Evolutionary conservation across 164 flowering plant species (phyloP).

Genomic region (Akebia trifoliata): DNA sequence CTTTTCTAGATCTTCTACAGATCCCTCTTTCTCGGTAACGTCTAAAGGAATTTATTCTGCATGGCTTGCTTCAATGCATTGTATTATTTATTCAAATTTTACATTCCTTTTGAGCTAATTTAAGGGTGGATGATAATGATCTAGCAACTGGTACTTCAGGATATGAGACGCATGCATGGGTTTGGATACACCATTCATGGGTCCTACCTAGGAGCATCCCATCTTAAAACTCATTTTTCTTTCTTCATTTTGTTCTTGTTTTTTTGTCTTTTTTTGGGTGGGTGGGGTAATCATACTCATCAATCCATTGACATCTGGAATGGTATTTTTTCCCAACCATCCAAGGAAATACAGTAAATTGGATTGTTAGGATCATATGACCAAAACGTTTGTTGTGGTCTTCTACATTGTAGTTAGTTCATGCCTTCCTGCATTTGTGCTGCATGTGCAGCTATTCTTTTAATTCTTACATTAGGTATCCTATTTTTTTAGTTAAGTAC

Average conservation of each 20-base stretch:
- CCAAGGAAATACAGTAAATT: too few relatives aligned
- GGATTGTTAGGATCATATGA: too few relatives aligned
- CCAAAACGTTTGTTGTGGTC: neutral
- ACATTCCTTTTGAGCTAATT: neutral
- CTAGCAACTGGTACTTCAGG: neutral
- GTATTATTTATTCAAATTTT: neutral
- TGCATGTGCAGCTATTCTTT: neutral
- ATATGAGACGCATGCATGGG: too few relatives aligned
- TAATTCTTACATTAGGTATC: neutral
- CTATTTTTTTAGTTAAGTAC: neutral
- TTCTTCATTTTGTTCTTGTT: neutral
- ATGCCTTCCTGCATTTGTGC: neutral
- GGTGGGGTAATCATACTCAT: neutral
- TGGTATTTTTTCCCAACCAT: too few relatives aligned
- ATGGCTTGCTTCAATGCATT: neutral
- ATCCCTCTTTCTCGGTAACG: conserved; percentile 83
- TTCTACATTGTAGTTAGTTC: neutral
- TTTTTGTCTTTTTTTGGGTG: neutral
- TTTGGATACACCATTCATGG: too few relatives aligned
- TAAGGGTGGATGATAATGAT: neutral
- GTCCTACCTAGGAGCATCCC: too few relatives aligned
- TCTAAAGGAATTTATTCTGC: neutral
- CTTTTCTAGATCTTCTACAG: conserved; percentile 87
- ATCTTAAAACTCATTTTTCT: neutral
- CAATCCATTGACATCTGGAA: neutral